These are phyloP conservation scores for Entophlyctis luteolus DNA, from an alignment of 192 early-diverging fungal species.

Conservation along the genomic window DNA sequence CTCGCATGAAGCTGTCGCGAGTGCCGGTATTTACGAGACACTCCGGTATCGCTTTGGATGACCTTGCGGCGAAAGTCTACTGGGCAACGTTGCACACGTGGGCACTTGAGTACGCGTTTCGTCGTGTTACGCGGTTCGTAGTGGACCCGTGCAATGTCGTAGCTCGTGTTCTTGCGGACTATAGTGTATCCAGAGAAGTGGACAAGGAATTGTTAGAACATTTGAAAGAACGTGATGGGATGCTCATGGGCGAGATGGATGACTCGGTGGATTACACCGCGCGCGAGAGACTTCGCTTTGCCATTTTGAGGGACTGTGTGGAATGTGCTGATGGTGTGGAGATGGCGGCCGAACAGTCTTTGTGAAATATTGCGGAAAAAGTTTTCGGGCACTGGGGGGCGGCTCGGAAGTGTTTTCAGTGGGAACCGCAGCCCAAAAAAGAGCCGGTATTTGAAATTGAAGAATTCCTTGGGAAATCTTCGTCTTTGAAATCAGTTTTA, in stretches of 20 bases:
- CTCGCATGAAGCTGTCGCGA: not conserved
- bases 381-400: too few species aligned
- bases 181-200: not conserved
- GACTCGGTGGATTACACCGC: not conserved
- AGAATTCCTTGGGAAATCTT: too few species aligned
- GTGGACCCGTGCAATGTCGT: conserved; percentile 28
- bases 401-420: too few species aligned
- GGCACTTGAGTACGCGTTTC: conserved; percentile 18
- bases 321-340: too few species aligned
- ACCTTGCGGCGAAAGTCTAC: not conserved
- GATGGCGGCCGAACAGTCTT: too few species aligned
- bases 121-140: conserved; percentile 19
- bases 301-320: not conserved
- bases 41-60: not conserved
- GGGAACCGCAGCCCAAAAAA: too few species aligned
- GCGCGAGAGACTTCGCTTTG: not conserved
- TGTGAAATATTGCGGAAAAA: too few species aligned
- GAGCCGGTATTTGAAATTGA: too few species aligned
- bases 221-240: not conserved
- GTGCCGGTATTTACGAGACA: not conserved
- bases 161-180: conserved; percentile 4
- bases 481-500: too few species aligned
- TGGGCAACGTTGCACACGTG: conserved; percentile 1
- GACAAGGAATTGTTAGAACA: not conserved
- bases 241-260: conserved; percentile 5